These are phyloP conservation scores for Diplocarpon rosae DNA, from an alignment of 2,329 filamentous ascomycete genomes.

Conservation along the genomic window DNA sequence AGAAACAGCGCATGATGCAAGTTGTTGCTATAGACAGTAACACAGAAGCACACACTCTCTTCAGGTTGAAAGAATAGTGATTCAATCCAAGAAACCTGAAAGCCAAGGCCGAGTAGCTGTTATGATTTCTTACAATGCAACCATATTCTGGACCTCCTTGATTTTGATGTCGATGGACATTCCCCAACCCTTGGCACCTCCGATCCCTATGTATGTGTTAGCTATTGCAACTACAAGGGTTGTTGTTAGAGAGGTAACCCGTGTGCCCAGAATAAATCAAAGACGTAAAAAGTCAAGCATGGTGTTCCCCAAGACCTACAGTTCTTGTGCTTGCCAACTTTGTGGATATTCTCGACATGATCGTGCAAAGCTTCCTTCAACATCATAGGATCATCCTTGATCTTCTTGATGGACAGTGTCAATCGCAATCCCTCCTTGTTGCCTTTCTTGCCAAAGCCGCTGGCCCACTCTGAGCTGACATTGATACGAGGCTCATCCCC, in stretches of 20 bases:
- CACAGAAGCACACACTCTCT: too few relatives aligned
- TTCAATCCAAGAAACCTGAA: too few relatives aligned
- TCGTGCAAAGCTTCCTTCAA: constrained; percentile 32
- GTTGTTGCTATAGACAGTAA: too few relatives aligned
- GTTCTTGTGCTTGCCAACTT: constrained; percentile 49
- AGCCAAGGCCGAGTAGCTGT: too few relatives aligned
- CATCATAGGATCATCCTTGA: constrained; percentile 29
- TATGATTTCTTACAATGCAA: too few relatives aligned
- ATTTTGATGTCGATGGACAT: constrained; percentile 30
- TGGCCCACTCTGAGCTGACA: constrained; percentile 33
- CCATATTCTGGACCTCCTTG: constrained; percentile 19
- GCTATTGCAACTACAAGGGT: too few relatives aligned
- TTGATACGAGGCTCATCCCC: constrained; percentile 30
- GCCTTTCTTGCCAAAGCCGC: constrained; percentile 30
- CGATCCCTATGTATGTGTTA: constrained; percentile 15
- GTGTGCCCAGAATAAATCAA: too few relatives aligned
- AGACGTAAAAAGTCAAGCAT: too few relatives aligned
- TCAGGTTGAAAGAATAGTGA: too few relatives aligned
- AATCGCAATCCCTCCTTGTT: constrained; percentile 33
- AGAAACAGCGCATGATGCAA: too few relatives aligned
- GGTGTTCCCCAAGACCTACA: constrained; percentile 25
- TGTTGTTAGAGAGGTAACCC: too few relatives aligned
- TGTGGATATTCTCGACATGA: constrained; percentile 35
- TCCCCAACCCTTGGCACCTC: constrained; percentile 28
- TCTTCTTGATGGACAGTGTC: constrained; percentile 32